These are phyloP conservation scores for Apostasia shenzhenica DNA, from an alignment of 106 monocot species.

Conservation along the genomic window DNA sequence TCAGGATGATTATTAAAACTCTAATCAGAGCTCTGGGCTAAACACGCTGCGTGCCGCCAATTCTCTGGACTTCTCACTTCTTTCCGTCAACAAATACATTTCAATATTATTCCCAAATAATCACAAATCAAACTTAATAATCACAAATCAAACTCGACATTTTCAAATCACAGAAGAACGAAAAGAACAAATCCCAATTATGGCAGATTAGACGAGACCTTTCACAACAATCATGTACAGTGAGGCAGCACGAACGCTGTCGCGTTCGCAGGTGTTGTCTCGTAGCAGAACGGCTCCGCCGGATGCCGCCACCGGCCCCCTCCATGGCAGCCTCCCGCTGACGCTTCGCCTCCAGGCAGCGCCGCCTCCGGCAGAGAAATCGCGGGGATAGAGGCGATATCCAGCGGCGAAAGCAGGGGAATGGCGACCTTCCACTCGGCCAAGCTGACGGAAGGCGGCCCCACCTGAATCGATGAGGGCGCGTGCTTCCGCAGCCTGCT, in stretches of 20 bases:
- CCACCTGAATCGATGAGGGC: conserved; percentile 38
- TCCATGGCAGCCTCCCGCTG: background rate
- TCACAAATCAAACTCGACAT: too few species aligned
- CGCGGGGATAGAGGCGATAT: conserved; percentile 17
- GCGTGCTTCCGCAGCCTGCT: conserved; percentile 54
- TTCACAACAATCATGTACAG: conserved; percentile 12
- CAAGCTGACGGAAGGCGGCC: conserved; percentile 6
- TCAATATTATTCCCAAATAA: too few species aligned
- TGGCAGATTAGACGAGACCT: background rate
- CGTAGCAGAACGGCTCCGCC: conserved; percentile 27
- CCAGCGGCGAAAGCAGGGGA: conserved; percentile 46
- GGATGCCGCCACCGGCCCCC: conserved; percentile 36
- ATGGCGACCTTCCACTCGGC: conserved; percentile 40
- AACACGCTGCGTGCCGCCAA: too few species aligned
- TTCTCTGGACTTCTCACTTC: too few species aligned
- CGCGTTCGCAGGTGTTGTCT: conserved; percentile 16
- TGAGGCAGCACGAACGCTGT: conserved; percentile 17
- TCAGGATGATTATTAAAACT: too few species aligned
- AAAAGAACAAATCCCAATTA: background rate
- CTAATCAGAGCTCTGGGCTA: too few species aligned
- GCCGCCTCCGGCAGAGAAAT: background rate
- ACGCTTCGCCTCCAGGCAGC: conserved; percentile 1
- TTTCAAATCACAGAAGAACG: background rate
- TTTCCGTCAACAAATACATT: too few species aligned
- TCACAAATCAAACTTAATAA: too few species aligned